Percentiles rank a stretch among this genome's conserved stretches.
phyloP scores from a whole-genome alignment of 257 asterid genomes.

The Schizonepeta tenuifolia region DNA sequence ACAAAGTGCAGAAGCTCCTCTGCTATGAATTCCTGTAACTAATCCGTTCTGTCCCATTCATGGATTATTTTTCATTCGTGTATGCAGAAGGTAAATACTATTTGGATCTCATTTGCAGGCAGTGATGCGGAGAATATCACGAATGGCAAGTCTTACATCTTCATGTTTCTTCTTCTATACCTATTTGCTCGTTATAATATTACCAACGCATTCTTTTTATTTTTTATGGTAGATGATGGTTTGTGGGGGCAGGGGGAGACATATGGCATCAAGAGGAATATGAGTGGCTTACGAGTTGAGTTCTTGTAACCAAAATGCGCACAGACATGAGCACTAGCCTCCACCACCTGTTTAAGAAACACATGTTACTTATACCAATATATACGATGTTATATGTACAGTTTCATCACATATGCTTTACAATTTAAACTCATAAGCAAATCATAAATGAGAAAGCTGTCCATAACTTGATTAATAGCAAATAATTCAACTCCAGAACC shows the following conservation, averaged over 20 bases:
- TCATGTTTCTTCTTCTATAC: not conserved
- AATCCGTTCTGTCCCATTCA: not conserved
- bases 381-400: not conserved
- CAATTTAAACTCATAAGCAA: not conserved
- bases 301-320: slow-evolving; percentile 63
- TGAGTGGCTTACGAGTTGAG: slow-evolving; percentile 54
- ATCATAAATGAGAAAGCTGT: slow-evolving; percentile 1
- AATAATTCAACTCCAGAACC: not conserved
- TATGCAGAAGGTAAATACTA: not conserved
- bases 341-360: slow-evolving; percentile 62
- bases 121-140: not conserved
- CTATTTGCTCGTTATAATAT: not conserved
- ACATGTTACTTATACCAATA: slow-evolving; percentile 21
- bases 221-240: not conserved
- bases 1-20: not conserved
- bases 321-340: slow-evolving; percentile 77
- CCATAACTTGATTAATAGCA: not conserved
- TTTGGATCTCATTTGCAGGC: not conserved
- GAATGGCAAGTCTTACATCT: not conserved
- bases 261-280: slow-evolving; percentile 10
- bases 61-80: not conserved
- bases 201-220: not conserved
- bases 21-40: not conserved
- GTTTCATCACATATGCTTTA: not conserved
- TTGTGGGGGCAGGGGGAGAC: not conserved